phyloP scores from a whole-genome alignment of 2,329 filamentous ascomycete genomes.

The Talaromyces sp. region DNA sequence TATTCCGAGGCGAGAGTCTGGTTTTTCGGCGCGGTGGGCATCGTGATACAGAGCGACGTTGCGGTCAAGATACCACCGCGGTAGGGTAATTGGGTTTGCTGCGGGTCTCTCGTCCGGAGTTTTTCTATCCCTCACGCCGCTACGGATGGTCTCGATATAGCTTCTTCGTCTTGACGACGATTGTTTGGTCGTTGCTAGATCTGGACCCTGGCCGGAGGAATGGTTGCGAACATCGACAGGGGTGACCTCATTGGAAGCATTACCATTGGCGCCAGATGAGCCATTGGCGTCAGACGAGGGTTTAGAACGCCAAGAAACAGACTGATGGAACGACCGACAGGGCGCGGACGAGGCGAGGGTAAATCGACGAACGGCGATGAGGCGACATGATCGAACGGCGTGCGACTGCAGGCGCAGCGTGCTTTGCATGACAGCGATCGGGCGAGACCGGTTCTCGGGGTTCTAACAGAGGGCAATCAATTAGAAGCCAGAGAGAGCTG shows the following conservation, averaged over 20 bases:
- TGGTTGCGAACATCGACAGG: constrained; percentile 5
- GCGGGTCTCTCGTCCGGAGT: constrained; percentile 15
- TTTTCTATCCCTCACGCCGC: constrained; percentile 32
- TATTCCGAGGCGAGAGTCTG: constrained; percentile 7
- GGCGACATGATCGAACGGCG: constrained; percentile 30
- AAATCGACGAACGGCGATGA: constrained; percentile 32
- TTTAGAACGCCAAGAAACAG: constrained; percentile 22
- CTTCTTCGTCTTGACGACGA: constrained; percentile 19
- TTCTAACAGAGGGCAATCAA: constrained; percentile 19
- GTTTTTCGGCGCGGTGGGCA: constrained; percentile 17
- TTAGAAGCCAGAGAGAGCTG: constrained; percentile 11
- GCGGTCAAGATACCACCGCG: constrained; percentile 32
- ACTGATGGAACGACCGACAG: constrained; percentile 29
- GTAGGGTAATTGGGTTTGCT: constrained; percentile 21
- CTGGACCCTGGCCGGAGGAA: constrained; percentile 1
- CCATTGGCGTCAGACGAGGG: constrained; percentile 24
- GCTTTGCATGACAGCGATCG: constrained; percentile 35
- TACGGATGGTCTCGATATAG: constrained; percentile 35
- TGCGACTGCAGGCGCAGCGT: constrained; percentile 26
- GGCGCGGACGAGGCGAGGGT: constrained; percentile 18
- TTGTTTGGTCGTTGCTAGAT: constrained; percentile 7
- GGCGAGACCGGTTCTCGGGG: constrained; percentile 18
- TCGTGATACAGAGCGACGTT: constrained; percentile 25
- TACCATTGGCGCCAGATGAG: constrained; percentile 15
- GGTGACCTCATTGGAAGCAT: constrained; percentile 16